phyloP scores from a whole-genome alignment of 2,329 filamentous ascomycete genomes.

The Cercospora brassicicola region DNA sequence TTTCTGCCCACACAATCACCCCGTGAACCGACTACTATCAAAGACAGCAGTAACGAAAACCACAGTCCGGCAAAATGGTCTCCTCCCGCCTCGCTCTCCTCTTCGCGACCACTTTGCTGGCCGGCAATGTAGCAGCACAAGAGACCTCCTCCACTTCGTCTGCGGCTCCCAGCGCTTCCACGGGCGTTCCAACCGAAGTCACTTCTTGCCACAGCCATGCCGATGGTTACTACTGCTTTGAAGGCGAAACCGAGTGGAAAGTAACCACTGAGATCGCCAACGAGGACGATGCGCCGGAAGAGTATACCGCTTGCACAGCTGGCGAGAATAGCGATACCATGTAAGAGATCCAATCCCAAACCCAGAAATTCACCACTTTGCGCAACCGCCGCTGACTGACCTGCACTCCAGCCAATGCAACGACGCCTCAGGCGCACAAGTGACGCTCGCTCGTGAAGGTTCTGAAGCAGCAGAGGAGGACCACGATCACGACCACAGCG shows the following conservation, averaged over 20 bases:
- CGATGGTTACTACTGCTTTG: conserved; percentile 13
- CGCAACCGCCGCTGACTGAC: background rate
- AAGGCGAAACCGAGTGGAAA: conserved; percentile 10
- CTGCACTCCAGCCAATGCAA: conserved; percentile 1
- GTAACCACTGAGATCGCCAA: conserved; percentile 3
- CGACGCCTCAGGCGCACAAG: conserved; percentile 2
- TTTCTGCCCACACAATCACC: background rate
- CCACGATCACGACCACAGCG: background rate
- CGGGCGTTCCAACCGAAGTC: conserved; percentile 9
- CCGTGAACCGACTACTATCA: background rate
- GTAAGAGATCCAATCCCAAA: background rate
- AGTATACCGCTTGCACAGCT: background rate
- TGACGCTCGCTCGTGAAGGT: conserved; percentile 5
- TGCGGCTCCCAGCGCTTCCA: background rate
- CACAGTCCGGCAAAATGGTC: background rate
- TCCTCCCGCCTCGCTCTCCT: background rate
- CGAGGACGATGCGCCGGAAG: background rate
- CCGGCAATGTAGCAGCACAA: background rate
- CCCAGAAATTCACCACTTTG: background rate
- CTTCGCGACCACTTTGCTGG: background rate
- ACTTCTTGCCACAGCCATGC: conserved; percentile 5
- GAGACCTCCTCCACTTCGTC: background rate
- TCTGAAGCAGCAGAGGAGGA: conserved; percentile 3
- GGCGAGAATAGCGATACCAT: background rate
- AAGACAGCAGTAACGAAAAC: background rate